Conservation (phyloP, 1,139 yeast species). For the Nakaseomyces glabratus region DNA sequence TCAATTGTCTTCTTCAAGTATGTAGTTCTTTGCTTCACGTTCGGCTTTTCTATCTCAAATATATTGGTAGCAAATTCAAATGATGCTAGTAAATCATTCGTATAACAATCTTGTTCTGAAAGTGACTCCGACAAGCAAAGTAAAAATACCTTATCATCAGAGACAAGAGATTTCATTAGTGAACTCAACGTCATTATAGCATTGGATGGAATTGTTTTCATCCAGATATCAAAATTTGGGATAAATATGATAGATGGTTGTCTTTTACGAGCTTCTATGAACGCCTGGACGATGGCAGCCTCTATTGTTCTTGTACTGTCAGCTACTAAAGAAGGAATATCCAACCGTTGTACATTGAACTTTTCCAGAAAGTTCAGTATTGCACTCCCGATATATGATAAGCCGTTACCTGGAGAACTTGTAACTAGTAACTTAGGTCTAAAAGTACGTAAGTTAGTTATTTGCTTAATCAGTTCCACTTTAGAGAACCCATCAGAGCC, state of each 20-base stretch:
- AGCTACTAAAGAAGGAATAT: conserved; percentile 66
- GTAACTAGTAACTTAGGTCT: conserved; percentile 71
- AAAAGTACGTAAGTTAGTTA: conserved; percentile 62
- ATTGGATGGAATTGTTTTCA: conserved; percentile 53
- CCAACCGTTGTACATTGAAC: conserved; percentile 79
- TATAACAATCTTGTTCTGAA: conserved; percentile 12
- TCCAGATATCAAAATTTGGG: conserved; percentile 80
- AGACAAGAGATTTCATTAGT: conserved; percentile 55
- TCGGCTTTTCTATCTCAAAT: conserved; percentile 37
- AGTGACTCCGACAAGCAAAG: conserved; percentile 60
- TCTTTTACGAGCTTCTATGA: conserved; percentile 82
- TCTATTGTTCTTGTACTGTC: conserved; percentile 82
- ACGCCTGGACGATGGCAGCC: conserved; percentile 72
- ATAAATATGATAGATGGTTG: conserved; percentile 80
- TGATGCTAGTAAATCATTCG: conserved; percentile 12
- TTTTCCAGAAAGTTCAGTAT: conserved; percentile 79
- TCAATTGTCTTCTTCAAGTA: conserved; percentile 48
- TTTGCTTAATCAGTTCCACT: conserved; percentile 51
- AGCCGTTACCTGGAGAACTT: conserved; percentile 82
- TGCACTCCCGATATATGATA: conserved; percentile 78
- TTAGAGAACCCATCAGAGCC: conserved; percentile 44
- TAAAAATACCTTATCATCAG: conserved; percentile 69
- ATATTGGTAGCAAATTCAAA: conserved; percentile 40
- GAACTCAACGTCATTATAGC: conserved; percentile 68
- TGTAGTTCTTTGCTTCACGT: conserved; percentile 36